Conservation (phyloP, 345 rosid species). For the Corchorus olitorius region DNA sequence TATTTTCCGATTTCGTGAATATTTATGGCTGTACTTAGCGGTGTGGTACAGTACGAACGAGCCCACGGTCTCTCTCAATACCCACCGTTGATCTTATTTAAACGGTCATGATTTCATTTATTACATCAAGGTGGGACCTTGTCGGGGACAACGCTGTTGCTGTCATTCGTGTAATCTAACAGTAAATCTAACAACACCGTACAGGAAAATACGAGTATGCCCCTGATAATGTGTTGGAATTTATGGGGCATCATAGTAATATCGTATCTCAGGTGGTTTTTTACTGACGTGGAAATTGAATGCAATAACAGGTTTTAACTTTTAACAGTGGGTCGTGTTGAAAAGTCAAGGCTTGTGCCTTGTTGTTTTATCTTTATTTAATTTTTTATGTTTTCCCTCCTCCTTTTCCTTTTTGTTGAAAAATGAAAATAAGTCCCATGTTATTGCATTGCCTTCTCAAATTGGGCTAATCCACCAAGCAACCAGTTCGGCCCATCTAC, state of each 20-base stretch:
- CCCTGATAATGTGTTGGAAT: not conserved
- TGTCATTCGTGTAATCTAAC: conserved; percentile 32
- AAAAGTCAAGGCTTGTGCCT: no score
- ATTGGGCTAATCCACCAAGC: not conserved
- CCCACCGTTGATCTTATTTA: conserved; percentile 35
- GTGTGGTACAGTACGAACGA: conserved; percentile 35
- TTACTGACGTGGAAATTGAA: conserved; percentile 11
- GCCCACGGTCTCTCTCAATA: conserved; percentile 20
- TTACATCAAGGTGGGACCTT: not conserved
- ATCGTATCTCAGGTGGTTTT: conserved; percentile 6
- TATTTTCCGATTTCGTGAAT: not conserved
- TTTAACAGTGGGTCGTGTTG: no score
- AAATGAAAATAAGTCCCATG: not conserved
- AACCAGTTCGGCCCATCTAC: not conserved
- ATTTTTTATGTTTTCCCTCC: no score
- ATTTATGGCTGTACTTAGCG: conserved; percentile 24
- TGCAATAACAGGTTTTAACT: not conserved
- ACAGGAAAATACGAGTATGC: conserved; percentile 15
- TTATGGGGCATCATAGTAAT: not conserved
- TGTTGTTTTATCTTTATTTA: no score
- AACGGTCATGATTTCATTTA: conserved; percentile 37
- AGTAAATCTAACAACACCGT: conserved; percentile 36
- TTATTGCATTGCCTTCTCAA: not conserved
- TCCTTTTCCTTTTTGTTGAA: no score
- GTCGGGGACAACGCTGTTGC: not conserved